Evolutionary conservation across 2,329 filamentous ascomycete species (phyloP), one percentile per base, ranked within the genome.

Genomic region (Venturia carpophila): DNA sequence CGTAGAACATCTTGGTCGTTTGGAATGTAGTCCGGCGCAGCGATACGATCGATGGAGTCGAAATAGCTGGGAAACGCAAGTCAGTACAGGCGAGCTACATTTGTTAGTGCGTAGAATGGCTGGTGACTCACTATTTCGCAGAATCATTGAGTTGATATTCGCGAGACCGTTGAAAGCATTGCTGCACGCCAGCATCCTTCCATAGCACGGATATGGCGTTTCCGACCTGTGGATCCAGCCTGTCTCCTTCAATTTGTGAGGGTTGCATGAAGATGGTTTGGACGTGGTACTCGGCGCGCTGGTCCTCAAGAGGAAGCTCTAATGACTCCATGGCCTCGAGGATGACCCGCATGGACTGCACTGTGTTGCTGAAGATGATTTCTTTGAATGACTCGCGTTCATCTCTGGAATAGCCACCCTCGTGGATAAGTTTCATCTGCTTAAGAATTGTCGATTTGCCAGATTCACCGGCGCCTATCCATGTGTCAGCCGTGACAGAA

Each of bases 241-340:
- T 91, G 74, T 97, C 92, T 68, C 92, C 92, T 79, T 97, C 92
- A 69, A 97, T 97, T 81, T 97, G 92, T 68, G 91, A 90, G 62
- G 92, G 92, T 77, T 97, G 92, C 91, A 96, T 96, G 83, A 97
- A 97, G 77, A 97, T 95, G 74, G 92, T 96, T 82, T 97, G 92
- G 66, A 97, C 92, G 76, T 97, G 92, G 79, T 96, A 96, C 79
- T 97, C 92, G 82, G 93, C 91, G 73, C 91, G 87, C 76, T 90
- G 89, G 75, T 96, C 92, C 76, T 94, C 91, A 64, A 97, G 85
- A 30, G 92, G 92, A 27, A 97, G 83, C 77, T 87, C 85, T 61
- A 87, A 78, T 67, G 84, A 86, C 73, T 87, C 85, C 82, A 88
- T 88, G 34, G 85, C 85, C 74, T 88, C 85, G 68, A 88, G 78